Base-by-base conservation (phyloP, 768 basidiomycete species). In the Leucosporidium yakuticum region DNA sequence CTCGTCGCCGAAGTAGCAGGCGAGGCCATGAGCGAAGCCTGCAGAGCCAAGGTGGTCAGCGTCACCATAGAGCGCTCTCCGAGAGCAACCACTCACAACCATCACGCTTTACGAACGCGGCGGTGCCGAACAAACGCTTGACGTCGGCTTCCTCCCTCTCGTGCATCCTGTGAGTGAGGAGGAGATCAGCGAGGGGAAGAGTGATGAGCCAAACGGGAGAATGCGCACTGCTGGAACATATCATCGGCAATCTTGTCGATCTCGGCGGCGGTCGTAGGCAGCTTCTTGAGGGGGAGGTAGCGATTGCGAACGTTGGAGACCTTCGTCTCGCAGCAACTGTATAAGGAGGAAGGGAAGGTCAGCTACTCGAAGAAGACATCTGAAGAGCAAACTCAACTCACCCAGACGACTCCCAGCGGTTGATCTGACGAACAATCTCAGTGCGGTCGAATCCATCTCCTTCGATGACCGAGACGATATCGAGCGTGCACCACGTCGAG, bases 21-120 rank as follows among this genome's bases (percentile, higher is more conserved):
- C 81, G 4, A 84, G 76, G 29, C 70, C 74, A 27, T 81, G 79
- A 19, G 83, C 79, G 50, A 82, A 77, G 73, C 83, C 82, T 83
- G 67, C 44, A 51, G 8, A 55, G 59, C 19, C 53, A 60, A 34
- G 25, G 27, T 31, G 51, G 50, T 5, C 49, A 25, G 47, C 25
- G 36, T 19, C 17, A 25, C 39, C 17, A 23, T 0, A 14, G n/a
- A 19, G 17, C 19, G 47, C 20, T 23, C 9, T 14, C 23, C 17
- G 27, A 54, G 25, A n/a, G 51, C 23, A 34, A 23, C 6, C 11
- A 74, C 77, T 68, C 59, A 81, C 83, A 83, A 50, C 81, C 76
- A 39, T 80, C 78, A 4, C 74, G 76, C 4, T 79, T 79, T 2
- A 80, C 80, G 50, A 82, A 79, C 2, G 77, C 69, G 15, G 81